These are phyloP conservation scores for Lasiosphaeriaceae sp. DNA, from an alignment of 495 filamentous ascomycete species.

Conservation along the genomic window DNA sequence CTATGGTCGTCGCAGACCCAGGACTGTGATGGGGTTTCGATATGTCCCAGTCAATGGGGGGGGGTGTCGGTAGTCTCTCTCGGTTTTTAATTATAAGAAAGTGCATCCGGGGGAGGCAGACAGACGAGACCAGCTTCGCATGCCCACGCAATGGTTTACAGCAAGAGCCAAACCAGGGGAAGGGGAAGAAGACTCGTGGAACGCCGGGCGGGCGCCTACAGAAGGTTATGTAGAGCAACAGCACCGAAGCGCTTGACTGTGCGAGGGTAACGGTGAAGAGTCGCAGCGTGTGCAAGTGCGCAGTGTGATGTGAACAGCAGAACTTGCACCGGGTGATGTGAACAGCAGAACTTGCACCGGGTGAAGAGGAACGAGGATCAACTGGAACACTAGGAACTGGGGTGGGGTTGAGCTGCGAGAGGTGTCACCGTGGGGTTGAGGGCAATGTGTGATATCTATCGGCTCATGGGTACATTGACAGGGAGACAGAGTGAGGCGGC, in stretches of 20 bases:
- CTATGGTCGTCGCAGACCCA: no score
- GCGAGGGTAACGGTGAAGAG: slow-evolving; percentile 18
- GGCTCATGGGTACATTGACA: background rate
- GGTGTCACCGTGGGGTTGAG: slow-evolving; percentile 8
- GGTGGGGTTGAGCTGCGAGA: slow-evolving; percentile 1
- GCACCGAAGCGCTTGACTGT: slow-evolving; percentile 23
- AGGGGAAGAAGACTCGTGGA: slow-evolving; percentile 27
- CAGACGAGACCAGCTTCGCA: slow-evolving; percentile 16
- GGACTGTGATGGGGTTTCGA: background rate
- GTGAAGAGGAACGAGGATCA: background rate
- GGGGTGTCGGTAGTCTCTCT: slow-evolving; percentile 29
- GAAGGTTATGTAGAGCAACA: slow-evolving; percentile 37
- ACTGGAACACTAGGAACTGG: slow-evolving; percentile 1
- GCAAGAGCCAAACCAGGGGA: slow-evolving; percentile 31
- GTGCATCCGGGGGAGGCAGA: background rate
- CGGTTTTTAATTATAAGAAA: background rate
- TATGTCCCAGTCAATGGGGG: background rate
- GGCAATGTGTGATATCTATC: slow-evolving; percentile 16
- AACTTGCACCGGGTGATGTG: background rate
- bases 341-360: background rate
- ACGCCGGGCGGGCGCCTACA: slow-evolving; percentile 35
- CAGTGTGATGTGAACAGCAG: background rate
- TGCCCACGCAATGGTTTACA: slow-evolving; percentile 13
- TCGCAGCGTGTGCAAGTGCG: background rate
- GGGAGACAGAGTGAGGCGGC: background rate